phyloP scores from a whole-genome alignment of 75 land plant species.

The Sequoia sempervirens region DNA sequence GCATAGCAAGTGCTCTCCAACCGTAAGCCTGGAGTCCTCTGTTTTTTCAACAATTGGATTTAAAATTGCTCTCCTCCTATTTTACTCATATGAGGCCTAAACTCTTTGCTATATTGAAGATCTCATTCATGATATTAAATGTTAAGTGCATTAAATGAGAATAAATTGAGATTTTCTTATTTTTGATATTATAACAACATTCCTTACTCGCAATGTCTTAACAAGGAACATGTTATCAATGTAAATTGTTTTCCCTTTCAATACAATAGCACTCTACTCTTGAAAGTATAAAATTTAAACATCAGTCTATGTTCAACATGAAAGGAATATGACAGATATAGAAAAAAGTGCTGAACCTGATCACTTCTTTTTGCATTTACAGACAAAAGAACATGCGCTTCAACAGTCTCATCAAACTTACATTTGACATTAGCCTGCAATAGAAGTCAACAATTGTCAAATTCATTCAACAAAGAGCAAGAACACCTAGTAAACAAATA shows the following conservation, averaged over 20 bases:
- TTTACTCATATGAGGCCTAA: not conserved
- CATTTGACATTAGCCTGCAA: constrained; percentile 49
- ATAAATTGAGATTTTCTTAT: too few species aligned
- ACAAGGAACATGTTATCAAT: not conserved
- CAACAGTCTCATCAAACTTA: constrained; percentile 80
- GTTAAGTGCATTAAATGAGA: not conserved
- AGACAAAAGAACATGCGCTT: constrained; percentile 80
- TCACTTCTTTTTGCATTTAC: constrained; percentile 62
- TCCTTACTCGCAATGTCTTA: not conserved
- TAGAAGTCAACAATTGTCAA: not conserved
- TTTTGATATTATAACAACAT: not conserved
- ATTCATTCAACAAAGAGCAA: not conserved
- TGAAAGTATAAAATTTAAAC: not conserved
- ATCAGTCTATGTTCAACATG: not conserved
- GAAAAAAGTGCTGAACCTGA: constrained; percentile 38
- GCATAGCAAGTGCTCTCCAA: not conserved
- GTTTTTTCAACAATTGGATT: not conserved
- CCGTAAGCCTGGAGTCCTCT: not conserved
- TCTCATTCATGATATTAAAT: not conserved
- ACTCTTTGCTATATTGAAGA: not conserved
- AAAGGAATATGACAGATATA: not conserved
- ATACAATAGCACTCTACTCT: not conserved
- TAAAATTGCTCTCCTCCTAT: not conserved
- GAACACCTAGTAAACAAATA: not conserved
- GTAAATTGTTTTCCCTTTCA: not conserved